These are phyloP conservation scores for Brassica carinata DNA, from an alignment of 345 rosid species.

Conservation along the genomic window DNA sequence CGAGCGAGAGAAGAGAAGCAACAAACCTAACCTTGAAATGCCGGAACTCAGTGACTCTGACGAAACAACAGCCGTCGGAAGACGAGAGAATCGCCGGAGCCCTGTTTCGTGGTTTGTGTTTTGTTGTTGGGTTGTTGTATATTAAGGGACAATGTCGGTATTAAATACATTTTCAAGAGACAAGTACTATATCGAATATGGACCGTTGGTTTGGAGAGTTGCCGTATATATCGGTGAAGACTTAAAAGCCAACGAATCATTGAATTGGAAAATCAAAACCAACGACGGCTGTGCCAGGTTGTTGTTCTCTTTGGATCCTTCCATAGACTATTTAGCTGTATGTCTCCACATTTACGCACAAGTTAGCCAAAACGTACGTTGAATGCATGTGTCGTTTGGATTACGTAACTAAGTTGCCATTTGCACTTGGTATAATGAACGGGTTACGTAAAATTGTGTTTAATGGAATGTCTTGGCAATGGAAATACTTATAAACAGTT, in stretches of 20 bases:
- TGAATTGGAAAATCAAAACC: not conserved
- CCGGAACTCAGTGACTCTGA: slow-evolving; percentile 27
- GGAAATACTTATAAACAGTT: too few relatives aligned
- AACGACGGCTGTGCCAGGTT: slow-evolving; percentile 30
- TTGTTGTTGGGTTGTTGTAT: not conserved
- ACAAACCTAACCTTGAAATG: slow-evolving; percentile 18
- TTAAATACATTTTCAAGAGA: slow-evolving; percentile 1
- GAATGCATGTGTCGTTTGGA: not conserved
- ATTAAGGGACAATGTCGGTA: slow-evolving; percentile 12
- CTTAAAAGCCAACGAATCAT: slow-evolving; percentile 24
- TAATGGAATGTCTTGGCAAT: not conserved
- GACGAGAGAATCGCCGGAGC: slow-evolving; percentile 22
- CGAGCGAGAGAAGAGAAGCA: not conserved
- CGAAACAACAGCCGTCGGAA: slow-evolving; percentile 12
- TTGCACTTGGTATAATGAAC: not conserved
- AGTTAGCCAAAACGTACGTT: not conserved
- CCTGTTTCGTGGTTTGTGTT: not conserved
- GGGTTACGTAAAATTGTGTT: not conserved
- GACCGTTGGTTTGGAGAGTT: slow-evolving; percentile 26
- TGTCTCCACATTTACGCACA: not conserved
- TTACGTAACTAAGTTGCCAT: not conserved
- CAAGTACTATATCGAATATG: slow-evolving; percentile 15
- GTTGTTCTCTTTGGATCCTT: slow-evolving; percentile 32
- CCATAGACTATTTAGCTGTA: slow-evolving; percentile 24
- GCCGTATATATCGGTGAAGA: slow-evolving; percentile 32